A percentile compares a stretch with the other conserved stretches of the same genome.
Evolutionary conservation across 164 flowering plant species (phyloP).

Genomic region (Annona cherimola): DNA sequence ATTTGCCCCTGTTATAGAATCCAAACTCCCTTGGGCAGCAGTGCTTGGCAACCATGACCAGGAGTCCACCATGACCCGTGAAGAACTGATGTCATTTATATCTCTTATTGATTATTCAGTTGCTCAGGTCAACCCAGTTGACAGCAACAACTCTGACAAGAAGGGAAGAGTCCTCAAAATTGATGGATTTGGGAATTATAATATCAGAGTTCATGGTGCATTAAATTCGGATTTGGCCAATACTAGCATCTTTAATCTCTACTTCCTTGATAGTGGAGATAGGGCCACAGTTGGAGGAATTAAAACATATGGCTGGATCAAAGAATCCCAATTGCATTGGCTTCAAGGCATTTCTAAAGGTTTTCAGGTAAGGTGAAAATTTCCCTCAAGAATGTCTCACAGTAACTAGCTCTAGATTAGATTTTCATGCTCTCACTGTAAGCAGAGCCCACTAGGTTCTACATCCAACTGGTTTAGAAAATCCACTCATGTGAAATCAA

Average conservation of each 20-base stretch:
- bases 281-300: slow-evolving; percentile 49
- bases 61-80: slow-evolving; percentile 85
- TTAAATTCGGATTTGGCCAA: slow-evolving; percentile 61
- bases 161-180: slow-evolving; percentile 23
- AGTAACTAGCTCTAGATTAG: not conserved
- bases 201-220: slow-evolving; percentile 60
- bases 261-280: slow-evolving; percentile 90
- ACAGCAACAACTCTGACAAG: slow-evolving; percentile 10
- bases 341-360: slow-evolving; percentile 39
- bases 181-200: slow-evolving; percentile 90
- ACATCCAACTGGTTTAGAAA: not conserved
- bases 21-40: slow-evolving; percentile 90
- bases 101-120: slow-evolving; percentile 84
- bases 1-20: slow-evolving; percentile 60
- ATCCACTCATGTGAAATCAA: not conserved
- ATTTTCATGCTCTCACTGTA: not conserved
- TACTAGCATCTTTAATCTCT: slow-evolving; percentile 62
- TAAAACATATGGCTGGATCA: slow-evolving; percentile 85
- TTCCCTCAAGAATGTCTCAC: not conserved
- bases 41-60: slow-evolving; percentile 93
- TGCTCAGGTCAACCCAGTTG: slow-evolving; percentile 54
- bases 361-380: slow-evolving; percentile 31
- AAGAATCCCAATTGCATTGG: slow-evolving; percentile 84
- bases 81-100: slow-evolving; percentile 69
- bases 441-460: not conserved